These are phyloP conservation scores for Pythium folliculosum DNA, from an alignment of 352 stramenopile species.

Conservation along the genomic window DNA sequence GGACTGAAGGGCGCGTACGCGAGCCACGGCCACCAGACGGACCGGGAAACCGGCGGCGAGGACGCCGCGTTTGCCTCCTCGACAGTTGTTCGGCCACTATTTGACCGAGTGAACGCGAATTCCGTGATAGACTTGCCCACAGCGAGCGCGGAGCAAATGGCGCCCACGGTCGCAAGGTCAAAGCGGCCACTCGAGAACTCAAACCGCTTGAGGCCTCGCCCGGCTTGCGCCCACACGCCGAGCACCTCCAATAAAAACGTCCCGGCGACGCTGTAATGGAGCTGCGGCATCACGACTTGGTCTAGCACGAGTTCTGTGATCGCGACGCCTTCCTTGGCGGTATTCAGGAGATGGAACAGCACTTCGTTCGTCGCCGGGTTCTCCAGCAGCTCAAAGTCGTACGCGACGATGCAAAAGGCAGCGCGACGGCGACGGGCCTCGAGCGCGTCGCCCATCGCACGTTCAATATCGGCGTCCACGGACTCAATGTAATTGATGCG, in stretches of 20 bases:
- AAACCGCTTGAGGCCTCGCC: background rate
- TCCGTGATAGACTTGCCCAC: background rate
- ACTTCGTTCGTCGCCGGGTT: constrained; percentile 4
- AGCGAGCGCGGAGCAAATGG: background rate
- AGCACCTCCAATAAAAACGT: background rate
- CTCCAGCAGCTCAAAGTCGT: background rate
- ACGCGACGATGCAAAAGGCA: background rate
- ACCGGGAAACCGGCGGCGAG: background rate
- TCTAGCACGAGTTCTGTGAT: background rate
- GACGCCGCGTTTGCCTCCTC: too few relatives aligned
- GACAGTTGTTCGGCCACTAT: background rate
- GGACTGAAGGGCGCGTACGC: constrained; percentile 6
- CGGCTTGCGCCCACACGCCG: background rate
- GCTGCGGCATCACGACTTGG: constrained; percentile 2
- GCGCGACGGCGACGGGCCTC: background rate
- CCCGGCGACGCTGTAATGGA: background rate
- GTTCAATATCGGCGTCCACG: background rate
- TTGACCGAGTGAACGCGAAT: background rate
- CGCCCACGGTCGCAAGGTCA: background rate
- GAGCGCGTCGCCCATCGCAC: too few relatives aligned
- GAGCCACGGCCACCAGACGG: constrained; percentile 10
- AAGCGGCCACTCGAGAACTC: background rate
- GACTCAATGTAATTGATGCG: too few relatives aligned
- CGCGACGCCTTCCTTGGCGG: background rate
- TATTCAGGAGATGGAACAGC: background rate